Base-by-base conservation (phyloP, 345 rosid genomes). In the Corymbia maculata region DNA sequence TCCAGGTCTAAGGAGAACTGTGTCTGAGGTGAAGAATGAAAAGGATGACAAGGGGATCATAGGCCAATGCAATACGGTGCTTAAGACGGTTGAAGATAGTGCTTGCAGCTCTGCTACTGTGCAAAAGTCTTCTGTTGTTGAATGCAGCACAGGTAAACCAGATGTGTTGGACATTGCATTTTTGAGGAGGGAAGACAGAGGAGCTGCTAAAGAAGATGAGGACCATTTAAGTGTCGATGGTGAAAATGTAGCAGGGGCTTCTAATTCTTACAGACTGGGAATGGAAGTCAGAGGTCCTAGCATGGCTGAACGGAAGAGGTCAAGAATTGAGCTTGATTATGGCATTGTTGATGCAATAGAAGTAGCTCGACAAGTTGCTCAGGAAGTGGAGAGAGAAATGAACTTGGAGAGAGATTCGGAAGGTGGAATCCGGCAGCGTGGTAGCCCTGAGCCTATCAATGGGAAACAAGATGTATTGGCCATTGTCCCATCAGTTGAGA, bases 281-380 rank as follows among this genome's bases (percentile, higher is more conserved):
- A 88, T 68, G 52, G 88, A 89, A 86, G 89, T 87, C 53, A 92
- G 50, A 49, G 90, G 93, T 89, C 92, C 93, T 85, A 94, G 93
- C 86, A 89, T 87, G 19, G 92, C 84, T 79, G 92, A 94, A 87
- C 89, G 87, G 88, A 92, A 90, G 87, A 93, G 91, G 36, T 91
- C 96, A 82, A 95, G 94, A 89, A 91, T 93, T 87, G 95, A 92
- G 51, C 90, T 89, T 30, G 99, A 98, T 66, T 94, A 93, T 91
- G 98, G 97, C 87, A 92, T 96, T 28, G 92, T 95, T 91, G 99
- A 98, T 94, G 97, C 99, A 88, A 91, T 98, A 84, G 98, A 96
- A 90, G 95, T 97, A 44, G 99, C 99, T 89, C 95, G 97, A 86
- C 95, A 94, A 90, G 97, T 98, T 84, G 99, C 99, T 85, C 97